Conservation (phyloP, 2,329 filamentous ascomycete species). For the Alternaria gansuensis region DNA sequence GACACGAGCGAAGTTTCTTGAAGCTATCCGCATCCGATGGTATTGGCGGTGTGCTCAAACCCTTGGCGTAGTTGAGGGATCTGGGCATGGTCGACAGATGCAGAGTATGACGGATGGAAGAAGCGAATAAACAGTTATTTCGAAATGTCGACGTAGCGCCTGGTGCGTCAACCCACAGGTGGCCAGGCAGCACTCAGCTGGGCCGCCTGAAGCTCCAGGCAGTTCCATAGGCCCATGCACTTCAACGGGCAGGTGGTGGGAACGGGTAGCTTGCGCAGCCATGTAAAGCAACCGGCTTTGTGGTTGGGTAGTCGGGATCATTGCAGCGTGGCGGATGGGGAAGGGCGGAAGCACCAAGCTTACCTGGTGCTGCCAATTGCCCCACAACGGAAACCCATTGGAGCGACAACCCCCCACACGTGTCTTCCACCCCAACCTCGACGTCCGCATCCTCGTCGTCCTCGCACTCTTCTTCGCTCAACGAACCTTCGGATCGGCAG, state of each 20-base stretch:
- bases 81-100: slow-evolving; percentile 8
- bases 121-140: slow-evolving; percentile 2
- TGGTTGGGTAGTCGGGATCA: background rate
- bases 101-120: slow-evolving; percentile 9
- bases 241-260: slow-evolving; percentile 8
- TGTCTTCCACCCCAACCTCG: slow-evolving; percentile 2
- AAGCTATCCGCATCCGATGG: background rate
- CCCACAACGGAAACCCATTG: slow-evolving; percentile 1
- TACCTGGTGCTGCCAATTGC: slow-evolving; percentile 7
- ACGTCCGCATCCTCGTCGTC: background rate
- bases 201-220: slow-evolving; percentile 34
- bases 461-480: slow-evolving; percentile 5
- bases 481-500: slow-evolving; percentile 5
- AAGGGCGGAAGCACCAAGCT: slow-evolving; percentile 10
- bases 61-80: slow-evolving; percentile 8
- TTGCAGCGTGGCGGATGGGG: background rate
- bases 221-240: slow-evolving; percentile 15
- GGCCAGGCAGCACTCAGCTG: slow-evolving; percentile 35
- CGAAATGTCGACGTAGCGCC: slow-evolving; percentile 12
- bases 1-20: slow-evolving; percentile 1
- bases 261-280: background rate
- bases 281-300: slow-evolving; percentile 1
- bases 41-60: slow-evolving; percentile 18
- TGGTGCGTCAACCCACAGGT: slow-evolving; percentile 17
- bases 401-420: slow-evolving; percentile 1